Base-by-base conservation (phyloP, 2,329 filamentous ascomycete genomes). In the Passalora sequoiae region DNA sequence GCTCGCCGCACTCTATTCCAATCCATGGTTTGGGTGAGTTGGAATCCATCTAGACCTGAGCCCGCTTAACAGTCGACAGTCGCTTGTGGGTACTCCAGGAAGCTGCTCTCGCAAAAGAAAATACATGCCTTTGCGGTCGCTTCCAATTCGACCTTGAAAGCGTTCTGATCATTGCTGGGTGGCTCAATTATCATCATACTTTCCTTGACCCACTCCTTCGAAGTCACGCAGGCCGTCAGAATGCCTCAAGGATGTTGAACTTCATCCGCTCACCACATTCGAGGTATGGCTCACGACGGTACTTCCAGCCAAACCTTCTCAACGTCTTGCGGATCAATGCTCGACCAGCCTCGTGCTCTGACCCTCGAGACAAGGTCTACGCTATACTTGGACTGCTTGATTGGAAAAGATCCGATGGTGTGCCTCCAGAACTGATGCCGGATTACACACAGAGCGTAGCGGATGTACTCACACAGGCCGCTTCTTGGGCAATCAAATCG, bases 81-180 rank as follows among this genome's bases (percentile, higher is more conserved):
- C 24, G 37, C 24, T 17, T 39, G 21, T 39, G 37, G 37, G 37
- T 39, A 2, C 17, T 25, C 9, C 22, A 39, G 16, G 37, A 39
- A 28, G 37, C 37, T 4, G 21, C 37, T 8, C 17, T 39, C 9
- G 22, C 21, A n/a, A 5, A 13, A 6, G 3, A 17, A 4, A 39
- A 19, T 19, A 27, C 12, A 3, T 27, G 22, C 8, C 10, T 27
- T 17, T 16, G 21, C 10, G 37, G 37, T 2, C 5, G 15, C n/a
- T 12, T 13, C 9, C 12, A 39, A 12, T 5, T 7, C 17, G n/a
- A 2, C 2, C 15, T 39, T 6, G 8, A 28, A 4, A 12, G 19
- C 10, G 7, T 39, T 4, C 15, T 28, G 3, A 4, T 17, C 6
- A 6, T 29, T 13, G 37, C 37, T 3, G 3, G 13, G 5, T 39